Percentiles rank a stretch among this genome's conserved stretches.
These are phyloP conservation scores for Lagenidium giganteum DNA, from an alignment of 352 stramenopile species.

Conservation along the genomic window DNA sequence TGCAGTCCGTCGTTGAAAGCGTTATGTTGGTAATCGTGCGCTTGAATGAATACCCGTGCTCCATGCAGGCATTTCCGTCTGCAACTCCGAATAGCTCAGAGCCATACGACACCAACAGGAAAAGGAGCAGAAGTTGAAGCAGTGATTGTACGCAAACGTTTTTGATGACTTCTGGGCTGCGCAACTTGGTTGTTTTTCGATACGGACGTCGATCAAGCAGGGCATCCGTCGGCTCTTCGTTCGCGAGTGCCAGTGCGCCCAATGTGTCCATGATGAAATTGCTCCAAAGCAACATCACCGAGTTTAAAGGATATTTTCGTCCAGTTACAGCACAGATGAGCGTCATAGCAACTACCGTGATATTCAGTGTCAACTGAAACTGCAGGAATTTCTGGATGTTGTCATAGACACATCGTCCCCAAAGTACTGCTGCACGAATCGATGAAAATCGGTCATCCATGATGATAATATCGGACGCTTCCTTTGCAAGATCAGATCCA, in stretches of 20 bases:
- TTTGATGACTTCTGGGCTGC: constrained; percentile 65
- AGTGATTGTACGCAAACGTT: constrained; percentile 63
- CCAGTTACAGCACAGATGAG: constrained; percentile 80
- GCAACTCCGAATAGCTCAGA: constrained; percentile 49
- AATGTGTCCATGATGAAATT: constrained; percentile 88
- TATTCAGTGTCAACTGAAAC: constrained; percentile 85
- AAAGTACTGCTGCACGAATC: constrained; percentile 72
- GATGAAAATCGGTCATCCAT: constrained; percentile 86
- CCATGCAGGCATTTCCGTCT: constrained; percentile 56
- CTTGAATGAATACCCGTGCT: constrained; percentile 39
- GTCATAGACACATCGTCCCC: constrained; percentile 79
- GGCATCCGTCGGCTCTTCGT: constrained; percentile 55
- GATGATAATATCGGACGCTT: constrained; percentile 84
- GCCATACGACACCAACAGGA: constrained; percentile 68
- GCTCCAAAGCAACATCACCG: constrained; percentile 88
- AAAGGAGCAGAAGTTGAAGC: constrained; percentile 82
- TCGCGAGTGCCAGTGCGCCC: constrained; percentile 65
- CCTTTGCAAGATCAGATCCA: constrained; percentile 73
- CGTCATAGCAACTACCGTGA: constrained; percentile 70
- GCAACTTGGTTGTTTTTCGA: constrained; percentile 51
- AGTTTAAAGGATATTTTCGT: constrained; percentile 77
- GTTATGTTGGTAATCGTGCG: constrained; percentile 29
- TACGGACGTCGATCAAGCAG: constrained; percentile 65
- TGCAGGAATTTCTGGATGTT: constrained; percentile 85
- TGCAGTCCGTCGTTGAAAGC: constrained; percentile 41